These are phyloP conservation scores for Mycena rosella DNA, from an alignment of 768 basidiomycete genomes.

Conservation along the genomic window DNA sequence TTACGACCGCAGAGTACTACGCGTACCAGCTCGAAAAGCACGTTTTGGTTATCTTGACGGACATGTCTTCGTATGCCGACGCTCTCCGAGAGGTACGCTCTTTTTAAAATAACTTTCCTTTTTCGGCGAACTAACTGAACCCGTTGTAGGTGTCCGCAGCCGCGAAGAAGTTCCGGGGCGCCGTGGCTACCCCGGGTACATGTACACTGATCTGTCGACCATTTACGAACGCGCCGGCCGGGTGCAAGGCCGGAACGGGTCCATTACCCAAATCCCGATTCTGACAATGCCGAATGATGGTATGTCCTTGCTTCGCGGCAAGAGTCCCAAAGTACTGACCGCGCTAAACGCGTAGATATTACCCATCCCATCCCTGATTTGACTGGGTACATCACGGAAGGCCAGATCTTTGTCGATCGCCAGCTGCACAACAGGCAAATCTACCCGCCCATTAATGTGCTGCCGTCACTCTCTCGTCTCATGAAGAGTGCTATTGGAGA, in stretches of 20 bases:
- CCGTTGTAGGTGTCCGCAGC: constrained; percentile 89
- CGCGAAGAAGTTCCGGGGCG: constrained; percentile 99
- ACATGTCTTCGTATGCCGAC: constrained; percentile 99
- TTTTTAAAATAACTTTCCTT: constrained; percentile 45
- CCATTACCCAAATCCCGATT: constrained; percentile 99
- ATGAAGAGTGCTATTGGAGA: constrained; percentile 99
- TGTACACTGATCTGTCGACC: constrained; percentile 99
- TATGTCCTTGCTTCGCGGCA: constrained; percentile 54
- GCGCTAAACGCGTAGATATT: constrained; percentile 75
- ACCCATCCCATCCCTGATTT: constrained; percentile 99
- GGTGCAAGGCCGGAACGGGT: constrained; percentile 97
- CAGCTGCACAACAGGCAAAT: constrained; percentile 97
- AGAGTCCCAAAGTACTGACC: constrained; percentile 18
- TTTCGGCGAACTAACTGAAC: constrained; percentile 28
- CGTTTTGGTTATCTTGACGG: constrained; percentile 98
- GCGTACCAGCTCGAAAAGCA: constrained; percentile 99
- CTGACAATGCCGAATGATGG: constrained; percentile 99
- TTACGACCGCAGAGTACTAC: constrained; percentile 99
- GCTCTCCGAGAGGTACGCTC: constrained; percentile 86
- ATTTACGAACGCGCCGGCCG: constrained; percentile 99
- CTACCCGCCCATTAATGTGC: constrained; percentile 99
- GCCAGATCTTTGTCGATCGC: constrained; percentile 98
- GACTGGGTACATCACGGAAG: constrained; percentile 99
- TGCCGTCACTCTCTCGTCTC: constrained; percentile 97
- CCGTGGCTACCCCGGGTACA: constrained; percentile 97